Base-by-base conservation (phyloP, 2,329 filamentous ascomycete genomes). In the Cercospora canescens region DNA sequence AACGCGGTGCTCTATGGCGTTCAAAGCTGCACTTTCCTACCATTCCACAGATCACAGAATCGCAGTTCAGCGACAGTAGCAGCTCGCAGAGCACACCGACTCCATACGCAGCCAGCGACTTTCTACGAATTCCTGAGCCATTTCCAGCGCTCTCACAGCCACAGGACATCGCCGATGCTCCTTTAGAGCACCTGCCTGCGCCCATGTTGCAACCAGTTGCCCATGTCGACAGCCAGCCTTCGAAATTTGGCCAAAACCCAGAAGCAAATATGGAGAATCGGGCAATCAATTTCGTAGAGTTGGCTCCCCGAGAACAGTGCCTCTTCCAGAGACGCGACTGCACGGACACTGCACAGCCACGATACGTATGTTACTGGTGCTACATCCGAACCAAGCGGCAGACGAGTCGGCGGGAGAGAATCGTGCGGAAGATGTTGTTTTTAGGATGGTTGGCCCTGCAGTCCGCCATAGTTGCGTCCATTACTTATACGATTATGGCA, bases 401-500 rank as follows among this genome's bases (percentile, higher is more conserved):
- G 4, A 21, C 39, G 8, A 37, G 34, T 2, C n/a, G 48, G 21
- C 16, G 45, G 7, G 18, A 55, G 30, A 54, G 16, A 18, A n/a
- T 39, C 7, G 1, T 37, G 8, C 48, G 48, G 11, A 54, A 37
- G 14, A 8, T 35, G 1, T 5, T 52, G 14, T 24, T 62, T 8
- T n/a, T 54, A 14, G 30, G 32, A 54, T 62, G 60, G 60, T 32
- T 54, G 18, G 60, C 6, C 4, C 6, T 62, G 32, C 60, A 62
- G 60, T 32, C 41, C 32, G 34, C 18, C 11, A 3, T 62, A 24
- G 48, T 62, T 8, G 60, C 12, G 7, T 16, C 24, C 26, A n/a
- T 62, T 16, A 50, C 52, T 21, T 62, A 55, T 14, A 54, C 16
- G 30, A 14, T 62, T 6, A 62, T 62, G 60, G 60, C 45, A 12